Evolutionary conservation across 495 filamentous ascomycete species (phyloP).

Genomic region (Aspergillus steynii): DNA sequence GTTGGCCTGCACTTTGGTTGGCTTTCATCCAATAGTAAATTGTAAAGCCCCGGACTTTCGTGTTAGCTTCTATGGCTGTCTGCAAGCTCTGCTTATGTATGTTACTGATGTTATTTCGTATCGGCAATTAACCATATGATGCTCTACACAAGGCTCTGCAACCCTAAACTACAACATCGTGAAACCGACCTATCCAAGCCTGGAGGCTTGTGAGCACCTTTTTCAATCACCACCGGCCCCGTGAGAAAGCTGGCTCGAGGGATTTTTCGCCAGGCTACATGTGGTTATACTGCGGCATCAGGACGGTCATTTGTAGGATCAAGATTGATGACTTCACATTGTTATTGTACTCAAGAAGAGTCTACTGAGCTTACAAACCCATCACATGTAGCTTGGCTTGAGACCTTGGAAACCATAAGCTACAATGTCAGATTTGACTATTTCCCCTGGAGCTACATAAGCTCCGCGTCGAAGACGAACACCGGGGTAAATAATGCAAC

Average conservation of each 20-base stretch:
- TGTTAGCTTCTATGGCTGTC: background rate
- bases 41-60: background rate
- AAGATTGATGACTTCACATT: background rate
- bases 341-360: background rate
- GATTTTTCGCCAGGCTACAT: too few relatives aligned
- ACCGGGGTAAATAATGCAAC: slow-evolving; percentile 75
- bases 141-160: background rate
- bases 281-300: background rate
- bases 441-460: slow-evolving; percentile 48
- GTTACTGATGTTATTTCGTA: background rate
- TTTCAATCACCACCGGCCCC: too few relatives aligned
- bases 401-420: slow-evolving; percentile 48
- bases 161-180: too few relatives aligned
- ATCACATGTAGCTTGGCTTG: slow-evolving; percentile 47
- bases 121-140: background rate
- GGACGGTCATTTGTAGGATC: background rate
- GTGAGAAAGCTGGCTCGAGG: too few relatives aligned
- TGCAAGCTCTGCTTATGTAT: background rate
- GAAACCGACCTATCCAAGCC: too few relatives aligned
- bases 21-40: background rate
- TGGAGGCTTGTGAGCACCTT: too few relatives aligned
- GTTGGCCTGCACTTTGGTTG: background rate
- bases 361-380: background rate
- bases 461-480: slow-evolving; percentile 43
- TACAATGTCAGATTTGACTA: slow-evolving; percentile 47